A percentile compares a stretch with the other conserved stretches of the same genome.
Evolutionary conservation across 78 protist genomes (phyloP).

Genomic region (slime mould (Dictyostelium discoideum)): DNA sequence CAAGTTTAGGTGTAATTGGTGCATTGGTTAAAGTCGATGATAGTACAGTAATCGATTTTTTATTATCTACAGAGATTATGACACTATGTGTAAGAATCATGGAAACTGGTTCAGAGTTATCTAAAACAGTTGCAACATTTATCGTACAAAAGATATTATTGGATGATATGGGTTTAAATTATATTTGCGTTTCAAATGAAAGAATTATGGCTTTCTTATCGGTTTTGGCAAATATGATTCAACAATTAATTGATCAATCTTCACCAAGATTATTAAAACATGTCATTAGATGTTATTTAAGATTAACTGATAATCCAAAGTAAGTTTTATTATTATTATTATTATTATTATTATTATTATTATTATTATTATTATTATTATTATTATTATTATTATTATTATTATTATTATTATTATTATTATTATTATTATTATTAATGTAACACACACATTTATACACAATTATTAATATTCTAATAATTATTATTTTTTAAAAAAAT

Average conservation of each 20-base stretch:
- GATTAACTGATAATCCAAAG: conserved; percentile 95
- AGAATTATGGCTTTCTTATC: conserved; percentile 91
- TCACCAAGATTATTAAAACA: conserved; percentile 95
- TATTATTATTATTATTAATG: not conserved
- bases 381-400: no score
- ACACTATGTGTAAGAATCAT: conserved; percentile 99
- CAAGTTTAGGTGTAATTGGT: conserved; percentile 99
- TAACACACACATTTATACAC: no score
- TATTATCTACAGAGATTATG: conserved; percentile 98
- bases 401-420: no score
- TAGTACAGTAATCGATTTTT: conserved; percentile 94
- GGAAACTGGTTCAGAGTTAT: conserved; percentile 97
- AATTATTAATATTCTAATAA: not conserved
- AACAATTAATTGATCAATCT: conserved; percentile 82
- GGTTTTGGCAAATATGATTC: conserved; percentile 87
- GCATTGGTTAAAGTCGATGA: conserved; percentile 99
- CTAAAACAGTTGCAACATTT: conserved; percentile 99
- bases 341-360: no score
- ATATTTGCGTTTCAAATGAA: conserved; percentile 95
- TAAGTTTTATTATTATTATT: not conserved
- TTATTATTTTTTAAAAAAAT: not conserved
- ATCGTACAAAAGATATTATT: conserved; percentile 98
- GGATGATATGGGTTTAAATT: conserved; percentile 94
- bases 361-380: no score
- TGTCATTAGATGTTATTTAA: conserved; percentile 97